Percentiles rank a stretch among this genome's conserved stretches.
Evolutionary conservation across 2,329 filamentous ascomycete species (phyloP).

Genomic region (Colletotrichum liriopes): DNA sequence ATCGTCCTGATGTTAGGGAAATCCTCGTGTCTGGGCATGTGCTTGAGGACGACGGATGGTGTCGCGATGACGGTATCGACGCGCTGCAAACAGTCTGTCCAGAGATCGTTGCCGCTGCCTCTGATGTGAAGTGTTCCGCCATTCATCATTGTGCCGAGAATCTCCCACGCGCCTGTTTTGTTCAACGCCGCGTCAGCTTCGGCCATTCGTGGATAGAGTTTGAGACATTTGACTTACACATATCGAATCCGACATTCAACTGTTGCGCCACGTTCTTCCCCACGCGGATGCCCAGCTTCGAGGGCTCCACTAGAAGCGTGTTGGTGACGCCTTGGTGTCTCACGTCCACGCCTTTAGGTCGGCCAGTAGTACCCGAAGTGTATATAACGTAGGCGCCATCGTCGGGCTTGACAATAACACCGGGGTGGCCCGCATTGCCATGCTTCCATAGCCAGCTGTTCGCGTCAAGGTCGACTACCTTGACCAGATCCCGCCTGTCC

Average conservation of each 20-base stretch:
- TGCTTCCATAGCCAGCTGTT: conserved; percentile 39
- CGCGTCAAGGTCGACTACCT: conserved; percentile 39
- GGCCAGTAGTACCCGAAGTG: conserved; percentile 72
- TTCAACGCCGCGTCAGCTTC: conserved; percentile 16
- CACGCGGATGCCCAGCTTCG: conserved; percentile 62
- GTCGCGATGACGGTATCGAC: conserved; percentile 45
- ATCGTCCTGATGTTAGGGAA: conserved; percentile 43
- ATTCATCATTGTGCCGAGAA: conserved; percentile 58
- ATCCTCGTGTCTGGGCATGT: conserved; percentile 40
- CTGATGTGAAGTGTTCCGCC: conserved; percentile 44
- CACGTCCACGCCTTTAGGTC: conserved; percentile 72
- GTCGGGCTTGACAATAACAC: conserved; percentile 52
- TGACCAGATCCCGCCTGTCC: conserved; percentile 24
- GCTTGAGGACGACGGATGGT: conserved; percentile 43
- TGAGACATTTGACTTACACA: conserved; percentile 62
- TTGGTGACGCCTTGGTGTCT: conserved; percentile 57
- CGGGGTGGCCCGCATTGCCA: conserved; percentile 39
- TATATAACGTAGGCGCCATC: conserved; percentile 66
- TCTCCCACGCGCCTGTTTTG: conserved; percentile 70
- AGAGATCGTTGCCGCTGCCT: conserved; percentile 43
- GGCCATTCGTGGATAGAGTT: neutral
- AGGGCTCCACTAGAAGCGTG: conserved; percentile 20
- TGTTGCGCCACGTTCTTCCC: conserved; percentile 70
- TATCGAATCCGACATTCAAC: conserved; percentile 73
- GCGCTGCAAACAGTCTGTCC: conserved; percentile 41